Evolutionary conservation across 2,329 filamentous ascomycete genomes (phyloP), one percentile per base, ranked within the genome.

Genomic region (Madurella mycetomatis): DNA sequence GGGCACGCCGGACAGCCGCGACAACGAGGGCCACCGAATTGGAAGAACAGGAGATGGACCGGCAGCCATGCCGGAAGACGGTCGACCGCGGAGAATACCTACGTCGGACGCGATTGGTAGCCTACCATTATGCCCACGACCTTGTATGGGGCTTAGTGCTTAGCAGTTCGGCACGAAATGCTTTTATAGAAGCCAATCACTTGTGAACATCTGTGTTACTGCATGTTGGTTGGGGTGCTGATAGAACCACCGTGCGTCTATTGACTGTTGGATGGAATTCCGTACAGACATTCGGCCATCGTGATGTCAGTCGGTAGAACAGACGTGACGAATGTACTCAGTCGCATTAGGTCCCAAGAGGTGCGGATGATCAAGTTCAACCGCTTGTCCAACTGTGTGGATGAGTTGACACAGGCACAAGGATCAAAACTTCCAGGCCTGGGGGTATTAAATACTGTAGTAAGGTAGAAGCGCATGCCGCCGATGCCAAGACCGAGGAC

Each of bases 201-300:
- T 46, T 37, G 44, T 37, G 48, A 49, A 44, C 53, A 55, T 30
- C 49, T 52, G 49, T 51, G 49, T 30, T 25, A 32, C 48, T 19
- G 16, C 30, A 40, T 55, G 53, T 48, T 42, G 32, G n/a, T 16
- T 17, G 16, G 18, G 15, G n/a, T 18, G 40, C 40, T n/a, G 34
- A 34, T 16, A 5, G 37, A 17, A 39, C 41, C 17, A n/a, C 30
- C 12, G 25, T 25, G 25, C 25, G 25, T 25, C 25, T 25, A 25
- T 25, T 25, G 25, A 25, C 25, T 25, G 25, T 25, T 25, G 25
- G 25, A 7, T 25, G 25, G 25, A 7, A 25, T 4, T n/a, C n/a
- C n/a, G 31, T 30, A 11, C 41, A 45, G 2, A 37, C 18, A 4
- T 25, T 25, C 7, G n/a, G 39, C 9, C 17, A 17, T 41, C n/a